Evolutionary conservation across 2,329 filamentous ascomycete species (phyloP), one percentile per base, ranked within the genome.

Genomic region (Ophiostoma sp.): DNA sequence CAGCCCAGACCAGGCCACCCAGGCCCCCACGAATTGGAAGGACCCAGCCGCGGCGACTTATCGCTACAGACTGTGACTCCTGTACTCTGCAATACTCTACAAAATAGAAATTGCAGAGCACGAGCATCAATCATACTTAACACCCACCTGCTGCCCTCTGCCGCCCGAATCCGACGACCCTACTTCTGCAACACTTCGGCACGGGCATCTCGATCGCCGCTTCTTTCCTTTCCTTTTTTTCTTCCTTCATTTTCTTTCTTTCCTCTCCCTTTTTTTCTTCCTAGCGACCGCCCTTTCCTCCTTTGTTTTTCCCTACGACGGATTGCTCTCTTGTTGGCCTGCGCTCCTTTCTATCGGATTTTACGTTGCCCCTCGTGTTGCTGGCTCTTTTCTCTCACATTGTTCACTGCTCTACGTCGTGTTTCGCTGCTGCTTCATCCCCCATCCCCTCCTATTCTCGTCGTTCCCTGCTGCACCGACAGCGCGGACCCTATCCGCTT

Each of bases 131-230:
- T 63, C 55, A 28, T 52, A 73, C 57, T 66, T 70, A 66, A 55
- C 33, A 64, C 45, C 22, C 61, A 31, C 45, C 68, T 48, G 71
- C 59, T 45, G 61, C 68, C 45, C 68, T 73, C 59, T 63, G 69
- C 33, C 36, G 48, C 72, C 68, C 45, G 66, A 70, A 68, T 59
- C 72, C 66, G 66, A 70, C 72, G 42, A 69, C 50, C 59, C 59
- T 59, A 68, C 45, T 64, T 70, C 71, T 61, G 28, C 71, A 50
- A 55, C 66, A 63, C 52, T 19, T 70, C 52, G 64, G 71, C 52
- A 48, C 71, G 64, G 64, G 25, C 70, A 45, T 69, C 45, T 64
- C 48, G 50, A 36, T 45, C 69, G 48, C 69, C 69, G 55, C 36
- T 22, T 39, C 25, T 42, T 36, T 31, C n/a, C 45, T 33, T 55